Base-by-base conservation (phyloP, 192 early-diverging fungal species). In the Coemansia sp. region DNA sequence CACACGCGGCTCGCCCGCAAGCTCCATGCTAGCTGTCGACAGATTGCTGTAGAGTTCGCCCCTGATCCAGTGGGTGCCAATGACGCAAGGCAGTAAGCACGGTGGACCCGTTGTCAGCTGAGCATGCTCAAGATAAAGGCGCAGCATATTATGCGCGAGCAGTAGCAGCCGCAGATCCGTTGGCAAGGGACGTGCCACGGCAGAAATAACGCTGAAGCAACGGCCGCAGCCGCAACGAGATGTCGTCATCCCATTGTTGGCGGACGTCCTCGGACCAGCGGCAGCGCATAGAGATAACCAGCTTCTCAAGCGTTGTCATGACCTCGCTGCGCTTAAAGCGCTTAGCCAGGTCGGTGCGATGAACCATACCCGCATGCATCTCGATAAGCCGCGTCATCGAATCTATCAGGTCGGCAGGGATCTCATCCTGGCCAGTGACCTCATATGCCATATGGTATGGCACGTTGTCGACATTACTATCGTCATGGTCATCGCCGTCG, bases 231-330 rank as follows among this genome's bases (percentile, higher is more conserved):
- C 51, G 66, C 27, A 33, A 27, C 20, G 78, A 31, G 39, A 81
- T 74, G 2, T 8, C 52, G 42, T 69, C 78, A 50, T 75, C 78
- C 78, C 78, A 81, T 17, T 66, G 57, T 64, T 66, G 70, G 31
- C 56, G 63, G 27, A 32, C 73, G n/a, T 22, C 63, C 10, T 30
- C 58, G 23, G 11, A 57, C 78, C 78, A 82, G 67, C 87, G 85
- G 29, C 74, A 78, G 20, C 74, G 78, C 64, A 87, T 29, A 22
- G 89, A 90, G 21, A 78, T 66, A 7, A 89, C 54, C 30, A 90
- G 57, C 75, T 91, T 91, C 31, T 92, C 89, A 24, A 90, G 74
- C 22, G 83, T 67, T 8, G 88, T 88, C 50, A 75, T 79, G 1
- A 71, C 71, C 57, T 86, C 87, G 32, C 66, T 75, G 29, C 75